Percentiles rank a stretch among this genome's conserved stretches.
Conservation (phyloP, 192 early-diverging fungal genomes). For the Backusella psychrophila region DNA sequence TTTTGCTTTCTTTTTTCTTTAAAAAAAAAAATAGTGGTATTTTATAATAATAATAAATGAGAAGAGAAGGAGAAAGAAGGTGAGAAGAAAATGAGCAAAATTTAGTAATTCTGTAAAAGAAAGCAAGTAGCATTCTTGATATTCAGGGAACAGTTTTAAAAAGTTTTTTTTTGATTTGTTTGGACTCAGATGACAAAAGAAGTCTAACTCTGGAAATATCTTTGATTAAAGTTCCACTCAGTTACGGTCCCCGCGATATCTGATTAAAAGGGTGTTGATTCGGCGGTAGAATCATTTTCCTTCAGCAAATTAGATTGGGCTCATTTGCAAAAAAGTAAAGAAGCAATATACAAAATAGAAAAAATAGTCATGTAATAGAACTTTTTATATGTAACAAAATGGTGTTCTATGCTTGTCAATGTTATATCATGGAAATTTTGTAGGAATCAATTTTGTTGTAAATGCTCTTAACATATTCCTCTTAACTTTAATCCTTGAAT, state of each 20-base stretch:
- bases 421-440: background rate
- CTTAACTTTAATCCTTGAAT: background rate
- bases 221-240: background rate
- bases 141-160: background rate
- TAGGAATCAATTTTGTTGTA: background rate
- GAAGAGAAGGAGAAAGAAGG: background rate
- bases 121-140: background rate
- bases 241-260: background rate
- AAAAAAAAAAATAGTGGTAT: background rate
- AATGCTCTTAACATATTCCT: background rate
- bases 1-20: background rate
- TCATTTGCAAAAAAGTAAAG: constrained; percentile 1
- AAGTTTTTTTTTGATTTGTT: constrained; percentile 3
- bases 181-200: constrained; percentile 1
- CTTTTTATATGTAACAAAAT: background rate
- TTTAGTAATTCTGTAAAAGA: background rate
- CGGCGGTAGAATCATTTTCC: background rate
- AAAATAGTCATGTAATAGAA: background rate
- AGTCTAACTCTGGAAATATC: background rate
- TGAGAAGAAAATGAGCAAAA: background rate
- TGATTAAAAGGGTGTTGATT: background rate
- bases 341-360: background rate
- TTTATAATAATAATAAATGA: background rate
- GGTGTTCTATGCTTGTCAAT: background rate
- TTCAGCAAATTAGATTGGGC: background rate